Base-by-base conservation (phyloP, 352 stramenopile species). In the Phytophthora sansomeana region DNA sequence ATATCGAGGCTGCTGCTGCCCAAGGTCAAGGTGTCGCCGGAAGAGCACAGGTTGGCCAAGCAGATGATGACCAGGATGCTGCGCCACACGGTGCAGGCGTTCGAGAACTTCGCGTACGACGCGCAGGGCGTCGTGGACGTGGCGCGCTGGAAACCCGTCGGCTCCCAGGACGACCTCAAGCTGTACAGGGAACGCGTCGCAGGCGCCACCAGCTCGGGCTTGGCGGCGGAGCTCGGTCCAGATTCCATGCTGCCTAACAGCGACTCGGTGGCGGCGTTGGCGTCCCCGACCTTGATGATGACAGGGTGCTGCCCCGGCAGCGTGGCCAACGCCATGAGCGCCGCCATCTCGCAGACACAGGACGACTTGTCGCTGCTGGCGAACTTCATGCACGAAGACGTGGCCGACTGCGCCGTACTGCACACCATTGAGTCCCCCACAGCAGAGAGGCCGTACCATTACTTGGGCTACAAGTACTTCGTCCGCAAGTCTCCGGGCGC, bases 401-500 rank as follows among this genome's bases (percentile, higher is more conserved):
- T 79, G 13, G 69, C 63, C 7, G 74, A 83, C 41, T 64, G 54
- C 21, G 62, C 58, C 17, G 64, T 82, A 39, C 39, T 82, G 11
- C 42, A 57, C n/a, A 67, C 49, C 1, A 41, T 85, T 10, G 71
- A 83, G 32, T 19, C 49, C 4, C 55, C 67, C 14, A 83, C 75
- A 14, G 6, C 53, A 0, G 75, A 82, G 19, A 42, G 67, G 2
- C 80, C 80, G 1, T 81, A 82, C 30, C 65, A 82, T 19, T 85
- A 82, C 24, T 52, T 89, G 26, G 80, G 77, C 13, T 87, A 81
- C 74, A 89, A 89, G 67, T 89, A 77, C 70, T 68, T 87, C 24
- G 77, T 82, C 17, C 74, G 66, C 30, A 77, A 76, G 30, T 73
- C 79, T 0, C 69, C 76, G 6, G 71, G 62, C 9, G 66, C 63